These are phyloP conservation scores for Ogataea salicorniae DNA, from an alignment of 805 yeast species.

Conservation along the genomic window DNA sequence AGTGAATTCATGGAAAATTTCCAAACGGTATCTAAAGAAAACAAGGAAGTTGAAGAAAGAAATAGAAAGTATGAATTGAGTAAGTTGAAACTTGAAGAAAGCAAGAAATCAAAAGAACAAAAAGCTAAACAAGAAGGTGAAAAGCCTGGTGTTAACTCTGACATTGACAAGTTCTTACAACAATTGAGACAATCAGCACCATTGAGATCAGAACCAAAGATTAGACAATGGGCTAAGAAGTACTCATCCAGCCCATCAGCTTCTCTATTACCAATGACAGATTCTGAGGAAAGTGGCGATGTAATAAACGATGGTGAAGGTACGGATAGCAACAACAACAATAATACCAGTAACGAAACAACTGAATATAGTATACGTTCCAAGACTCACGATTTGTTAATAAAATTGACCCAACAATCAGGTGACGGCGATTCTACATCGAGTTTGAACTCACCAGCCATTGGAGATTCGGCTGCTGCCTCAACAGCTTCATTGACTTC, in stretches of 20 bases:
- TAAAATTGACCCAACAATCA: slow-evolving; percentile 21
- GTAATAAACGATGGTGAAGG: not conserved
- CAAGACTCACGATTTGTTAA: slow-evolving; percentile 24
- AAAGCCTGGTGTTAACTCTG: slow-evolving; percentile 25
- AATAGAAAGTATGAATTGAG: slow-evolving; percentile 70
- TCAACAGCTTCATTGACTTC: slow-evolving; percentile 14
- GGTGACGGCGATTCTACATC: slow-evolving; percentile 2
- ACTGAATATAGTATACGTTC: slow-evolving; percentile 21
- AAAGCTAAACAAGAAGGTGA: slow-evolving; percentile 39
- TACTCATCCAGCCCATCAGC: slow-evolving; percentile 27
- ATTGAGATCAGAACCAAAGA: slow-evolving; percentile 67
- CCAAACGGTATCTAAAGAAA: slow-evolving; percentile 74
- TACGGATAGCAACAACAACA: not conserved
- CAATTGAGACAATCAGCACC: slow-evolving; percentile 85
- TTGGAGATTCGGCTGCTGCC: not conserved
- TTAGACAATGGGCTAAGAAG: slow-evolving; percentile 70
- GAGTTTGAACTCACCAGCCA: not conserved
- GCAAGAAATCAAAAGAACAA: slow-evolving; percentile 30
- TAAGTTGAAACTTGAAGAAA: slow-evolving; percentile 51
- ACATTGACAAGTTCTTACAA: slow-evolving; percentile 84
- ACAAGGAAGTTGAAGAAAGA: slow-evolving; percentile 77
- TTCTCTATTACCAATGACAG: too few relatives aligned
- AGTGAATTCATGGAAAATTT: slow-evolving; percentile 75
- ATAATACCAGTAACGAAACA: slow-evolving; percentile 13
- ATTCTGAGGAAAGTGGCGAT: too few relatives aligned